Evolutionary conservation across 345 rosid genomes (phyloP).

Genomic region (Raphanus raphanistrum): DNA sequence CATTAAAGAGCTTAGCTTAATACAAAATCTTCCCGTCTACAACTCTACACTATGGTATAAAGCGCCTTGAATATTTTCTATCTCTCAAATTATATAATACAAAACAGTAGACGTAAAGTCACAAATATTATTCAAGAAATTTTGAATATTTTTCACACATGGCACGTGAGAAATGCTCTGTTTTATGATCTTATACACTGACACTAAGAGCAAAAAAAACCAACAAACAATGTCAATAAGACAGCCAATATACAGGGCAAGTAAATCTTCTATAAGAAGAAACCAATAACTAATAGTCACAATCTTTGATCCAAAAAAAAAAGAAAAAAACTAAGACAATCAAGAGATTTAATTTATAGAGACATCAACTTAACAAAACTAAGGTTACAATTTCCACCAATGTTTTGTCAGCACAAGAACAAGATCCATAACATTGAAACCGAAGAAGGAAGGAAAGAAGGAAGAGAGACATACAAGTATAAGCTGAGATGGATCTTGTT

Average conservation of each 20-base stretch:
- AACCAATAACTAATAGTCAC: background rate
- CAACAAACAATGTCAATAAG: background rate
- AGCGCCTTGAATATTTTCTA: background rate
- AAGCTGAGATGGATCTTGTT: conserved; percentile 45
- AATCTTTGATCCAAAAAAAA: background rate
- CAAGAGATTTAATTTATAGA: too few species aligned
- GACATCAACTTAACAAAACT: background rate
- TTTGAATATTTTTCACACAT: background rate
- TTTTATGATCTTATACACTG: background rate
- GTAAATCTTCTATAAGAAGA: background rate
- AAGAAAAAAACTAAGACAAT: too few species aligned
- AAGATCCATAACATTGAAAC: too few species aligned
- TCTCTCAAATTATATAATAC: conserved; percentile 2
- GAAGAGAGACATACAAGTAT: conserved; percentile 20
- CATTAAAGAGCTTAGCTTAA: background rate
- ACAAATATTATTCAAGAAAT: background rate
- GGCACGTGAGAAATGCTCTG: background rate
- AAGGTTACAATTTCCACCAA: background rate
- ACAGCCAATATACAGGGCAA: background rate
- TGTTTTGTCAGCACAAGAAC: background rate
- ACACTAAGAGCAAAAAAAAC: background rate
- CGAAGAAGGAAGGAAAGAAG: background rate
- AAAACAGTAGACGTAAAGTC: background rate
- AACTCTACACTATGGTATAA: too few species aligned
- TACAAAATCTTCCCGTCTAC: background rate